Percentiles rank a stretch among this genome's conserved stretches.
Evolutionary conservation across 1,139 yeast species (phyloP).

Genomic region (Trichomonascaceae sp.): DNA sequence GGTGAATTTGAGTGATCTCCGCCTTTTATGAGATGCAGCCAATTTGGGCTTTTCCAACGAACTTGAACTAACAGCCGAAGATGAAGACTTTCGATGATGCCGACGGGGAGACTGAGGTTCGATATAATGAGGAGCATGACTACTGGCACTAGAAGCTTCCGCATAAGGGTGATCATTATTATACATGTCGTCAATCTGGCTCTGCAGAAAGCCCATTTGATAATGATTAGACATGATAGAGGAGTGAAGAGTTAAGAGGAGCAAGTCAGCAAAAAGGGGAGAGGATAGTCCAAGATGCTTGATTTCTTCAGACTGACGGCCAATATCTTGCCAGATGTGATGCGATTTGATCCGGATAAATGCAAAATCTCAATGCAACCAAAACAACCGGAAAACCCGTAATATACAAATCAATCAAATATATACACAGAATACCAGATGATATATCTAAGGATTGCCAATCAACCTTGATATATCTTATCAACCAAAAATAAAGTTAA

Average conservation of each 20-base stretch:
- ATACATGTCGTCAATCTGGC: background rate
- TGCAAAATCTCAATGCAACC: background rate
- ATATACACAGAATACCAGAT: background rate
- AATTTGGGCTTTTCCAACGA: background rate
- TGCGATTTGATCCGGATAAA: background rate
- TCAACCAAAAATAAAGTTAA: background rate
- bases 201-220: background rate
- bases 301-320: background rate
- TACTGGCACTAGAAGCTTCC: background rate
- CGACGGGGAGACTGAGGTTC: background rate
- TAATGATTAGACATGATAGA: background rate
- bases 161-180: background rate
- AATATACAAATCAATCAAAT: background rate
- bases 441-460: background rate
- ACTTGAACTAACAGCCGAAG: background rate
- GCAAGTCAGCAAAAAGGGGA: too few species aligned
- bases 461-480: background rate
- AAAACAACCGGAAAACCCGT: background rate
- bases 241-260: background rate
- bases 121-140: background rate
- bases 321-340: background rate
- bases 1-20: constrained; percentile 11
- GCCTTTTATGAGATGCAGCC: constrained; percentile 9
- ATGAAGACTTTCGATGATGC: background rate
- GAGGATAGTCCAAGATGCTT: background rate